phyloP scores from a whole-genome alignment of 257 asterid genomes.

The Capsicum chinense region DNA sequence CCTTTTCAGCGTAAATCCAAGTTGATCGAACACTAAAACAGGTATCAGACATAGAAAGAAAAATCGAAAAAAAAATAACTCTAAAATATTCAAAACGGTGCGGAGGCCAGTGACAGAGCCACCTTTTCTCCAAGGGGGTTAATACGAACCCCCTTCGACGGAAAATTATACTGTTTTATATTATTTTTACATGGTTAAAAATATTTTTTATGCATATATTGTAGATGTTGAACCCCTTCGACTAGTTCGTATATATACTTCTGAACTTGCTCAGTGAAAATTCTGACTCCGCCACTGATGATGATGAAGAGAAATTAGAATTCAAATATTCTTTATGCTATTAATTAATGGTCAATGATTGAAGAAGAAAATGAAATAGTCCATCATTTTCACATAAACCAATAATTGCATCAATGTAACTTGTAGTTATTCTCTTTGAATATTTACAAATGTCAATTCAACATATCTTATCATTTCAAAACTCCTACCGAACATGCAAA shows the following conservation, averaged over 20 bases:
- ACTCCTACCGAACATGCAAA: slow-evolving; percentile 15
- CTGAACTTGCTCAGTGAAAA: too few relatives aligned
- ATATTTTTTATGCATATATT: too few relatives aligned
- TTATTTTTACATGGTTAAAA: too few relatives aligned
- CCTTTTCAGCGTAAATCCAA: neutral
- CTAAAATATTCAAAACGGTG: too few relatives aligned
- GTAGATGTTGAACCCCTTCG: too few relatives aligned
- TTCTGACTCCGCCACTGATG: too few relatives aligned
- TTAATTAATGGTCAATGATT: neutral
- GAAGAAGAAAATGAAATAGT: neutral
- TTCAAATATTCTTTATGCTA: neutral
- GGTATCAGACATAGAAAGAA: neutral
- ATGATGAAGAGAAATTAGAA: neutral
- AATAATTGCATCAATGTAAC: neutral
- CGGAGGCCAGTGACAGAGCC: too few relatives aligned
- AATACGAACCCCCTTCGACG: too few relatives aligned
- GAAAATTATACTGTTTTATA: too few relatives aligned
- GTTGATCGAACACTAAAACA: neutral
- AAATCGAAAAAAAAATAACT: neutral
- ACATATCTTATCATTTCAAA: neutral
- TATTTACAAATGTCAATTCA: neutral
- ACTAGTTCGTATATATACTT: too few relatives aligned
- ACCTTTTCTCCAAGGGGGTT: too few relatives aligned
- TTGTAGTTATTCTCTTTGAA: slow-evolving; percentile 2
- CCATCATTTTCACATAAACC: slow-evolving; percentile 11